Percentiles rank a stretch among this genome's conserved stretches.
Conservation (phyloP, 441 rosid genomes). For the Erodium trifolium region DNA sequence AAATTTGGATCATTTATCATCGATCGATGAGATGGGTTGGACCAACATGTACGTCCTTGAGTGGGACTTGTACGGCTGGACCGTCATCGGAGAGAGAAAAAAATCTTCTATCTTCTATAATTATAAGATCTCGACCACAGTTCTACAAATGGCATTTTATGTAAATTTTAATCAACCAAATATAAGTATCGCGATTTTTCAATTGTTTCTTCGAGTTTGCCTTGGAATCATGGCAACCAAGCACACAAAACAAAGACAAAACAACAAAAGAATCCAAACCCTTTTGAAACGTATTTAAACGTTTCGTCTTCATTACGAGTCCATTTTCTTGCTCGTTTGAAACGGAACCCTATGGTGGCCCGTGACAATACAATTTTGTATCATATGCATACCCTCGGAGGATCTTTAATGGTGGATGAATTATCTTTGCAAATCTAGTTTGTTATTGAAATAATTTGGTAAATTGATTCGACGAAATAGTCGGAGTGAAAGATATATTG, state of each 20-base stretch:
- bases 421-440: too few species aligned
- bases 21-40: too few species aligned
- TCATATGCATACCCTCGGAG: too few species aligned
- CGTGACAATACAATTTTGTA: not conserved
- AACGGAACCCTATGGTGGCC: not conserved
- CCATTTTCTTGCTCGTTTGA: not conserved
- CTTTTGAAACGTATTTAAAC: not conserved
- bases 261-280: not conserved
- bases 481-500: too few species aligned
- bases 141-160: not conserved
- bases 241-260: not conserved
- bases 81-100: not conserved
- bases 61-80: not conserved
- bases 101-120: too few species aligned
- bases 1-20: too few species aligned
- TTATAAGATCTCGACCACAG: too few species aligned
- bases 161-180: not conserved
- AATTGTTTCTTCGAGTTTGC: too few species aligned
- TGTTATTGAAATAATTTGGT: too few species aligned
- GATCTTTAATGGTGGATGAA: too few species aligned
- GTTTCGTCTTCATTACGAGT: not conserved
- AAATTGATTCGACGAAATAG: too few species aligned
- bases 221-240: not conserved
- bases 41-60: not conserved
- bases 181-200: not conserved